Base-by-base conservation (phyloP, 768 basidiomycete genomes). In the Phanerochaete sordida region DNA sequence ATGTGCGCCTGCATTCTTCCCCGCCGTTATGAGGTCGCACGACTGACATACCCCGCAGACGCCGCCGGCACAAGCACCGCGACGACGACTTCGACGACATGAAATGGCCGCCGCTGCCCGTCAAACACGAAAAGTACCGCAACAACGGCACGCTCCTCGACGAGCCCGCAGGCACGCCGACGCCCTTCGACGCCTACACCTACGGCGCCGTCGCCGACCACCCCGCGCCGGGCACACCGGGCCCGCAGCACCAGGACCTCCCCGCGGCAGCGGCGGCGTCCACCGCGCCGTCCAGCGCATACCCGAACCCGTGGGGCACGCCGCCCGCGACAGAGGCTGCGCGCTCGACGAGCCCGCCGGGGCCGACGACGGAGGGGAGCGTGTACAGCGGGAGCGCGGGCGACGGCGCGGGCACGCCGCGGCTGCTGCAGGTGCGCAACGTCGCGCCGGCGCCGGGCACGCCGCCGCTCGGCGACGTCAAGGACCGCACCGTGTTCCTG, bases 61-160 rank as follows among this genome's bases (percentile, higher is more conserved):
- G 63, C 28, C 59, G 56, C 33, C 56, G 48, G 12, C 58, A 50
- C 12, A 56, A 58, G 44, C 46, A 64, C 43, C 58, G 53, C 19
- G 65, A 66, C 58, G 65, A 64, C 54, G 63, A 64, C 47, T 35
- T 65, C 15, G 61, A 62, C 49, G 51, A 62, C 7, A 39, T 54
- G 12, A 54, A 54, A 28, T 49, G 57, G 57, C 45, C 57, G 23
- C 30, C 48, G 37, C 51, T 13, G 37, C 35, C 28, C 13, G 58
- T 33, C 37, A 43, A 56, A 12, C 49, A 43, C 11, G 56, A 57
- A n/a, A 61, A 61, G 26, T 16, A 16, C 11, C 56, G 56, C 23
- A 26, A 39, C 6, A 50, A 35, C 49, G 24, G 6, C n/a, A 44
- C 49, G 26, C 47, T 35, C 6, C 24, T 49, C 11, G 57, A 58